Evolutionary conservation across 768 basidiomycete genomes (phyloP).

Genomic region (Trichaptum fuscoviolaceum): DNA sequence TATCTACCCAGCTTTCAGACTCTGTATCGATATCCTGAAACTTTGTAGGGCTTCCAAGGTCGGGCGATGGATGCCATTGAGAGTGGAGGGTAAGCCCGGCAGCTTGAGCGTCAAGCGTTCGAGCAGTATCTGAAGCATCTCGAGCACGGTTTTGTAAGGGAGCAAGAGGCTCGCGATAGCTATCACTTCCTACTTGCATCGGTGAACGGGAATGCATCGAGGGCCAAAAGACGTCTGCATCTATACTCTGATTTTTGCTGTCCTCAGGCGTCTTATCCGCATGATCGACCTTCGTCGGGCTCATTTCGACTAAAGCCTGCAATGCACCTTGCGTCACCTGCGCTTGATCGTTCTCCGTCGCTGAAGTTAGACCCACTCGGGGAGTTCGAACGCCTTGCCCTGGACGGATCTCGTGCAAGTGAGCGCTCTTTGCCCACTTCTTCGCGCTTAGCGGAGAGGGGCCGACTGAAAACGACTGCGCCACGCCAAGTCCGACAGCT

Average conservation of each 20-base stretch:
- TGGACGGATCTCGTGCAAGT: conserved; percentile 56
- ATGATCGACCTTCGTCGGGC: not conserved
- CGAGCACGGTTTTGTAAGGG: not conserved
- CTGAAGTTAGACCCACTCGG: conserved; percentile 5
- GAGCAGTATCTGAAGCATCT: not conserved
- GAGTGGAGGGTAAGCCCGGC: not conserved
- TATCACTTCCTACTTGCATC: not conserved
- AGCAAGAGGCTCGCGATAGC: not conserved
- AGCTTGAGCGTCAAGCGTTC: not conserved
- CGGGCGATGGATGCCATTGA: not conserved
- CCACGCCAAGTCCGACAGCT: conserved; percentile 21
- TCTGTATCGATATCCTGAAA: conserved; percentile 12
- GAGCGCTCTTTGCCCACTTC: conserved; percentile 60
- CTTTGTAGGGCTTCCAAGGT: not conserved
- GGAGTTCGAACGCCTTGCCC: conserved; percentile 11
- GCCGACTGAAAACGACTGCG: conserved; percentile 13
- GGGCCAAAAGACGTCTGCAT: conserved; percentile 4
- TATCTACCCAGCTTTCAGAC: conserved; percentile 35
- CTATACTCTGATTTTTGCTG: not conserved
- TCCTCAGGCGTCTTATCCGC: not conserved
- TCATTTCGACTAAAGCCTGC: not conserved
- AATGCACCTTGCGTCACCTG: not conserved
- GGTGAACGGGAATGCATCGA: not conserved
- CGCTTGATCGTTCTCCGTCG: not conserved
- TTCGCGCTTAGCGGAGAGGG: conserved; percentile 42